Base-by-base conservation (phyloP, 164 flowering plant species). In the Magnolia sinica region DNA sequence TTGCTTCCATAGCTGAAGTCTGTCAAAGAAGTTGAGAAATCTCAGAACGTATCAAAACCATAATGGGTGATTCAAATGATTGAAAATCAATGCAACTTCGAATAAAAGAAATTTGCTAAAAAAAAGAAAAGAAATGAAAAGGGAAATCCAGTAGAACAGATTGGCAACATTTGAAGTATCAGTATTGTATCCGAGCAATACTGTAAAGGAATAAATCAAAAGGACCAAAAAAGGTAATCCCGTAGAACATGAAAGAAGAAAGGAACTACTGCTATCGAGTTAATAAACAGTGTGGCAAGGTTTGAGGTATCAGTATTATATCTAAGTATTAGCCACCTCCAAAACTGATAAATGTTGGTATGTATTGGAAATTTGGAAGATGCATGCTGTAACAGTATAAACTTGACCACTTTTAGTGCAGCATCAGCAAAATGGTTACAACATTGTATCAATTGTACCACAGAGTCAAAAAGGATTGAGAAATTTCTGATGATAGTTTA, bases 1-100 rank as follows among this genome's bases (percentile, higher is more conserved):
- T 65, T 87, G 79, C 97, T 88, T 80, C 92, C 99, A 8, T 71
- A 68, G 80, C 95, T 89, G 0, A 81, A 45, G 27, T 78, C 98
- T 95, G 87, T 66, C 27, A 74, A 19, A 74, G 10, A 74, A 81
- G 49, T 22, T 18, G 19, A 73, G 52, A 68, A 64, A 10, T 23
- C 76, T 68, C 45, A 70, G 68, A 65, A 55, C 19, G 7, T 1
- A 9, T 59, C 52, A 20, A 52, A 68, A 50, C 19, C 37, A n/a
- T 50, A 2, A 78, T 0, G 10, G 16, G 66, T 52, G 45, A 63
- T 58, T 31, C 50, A 9, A 52, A 73, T 18, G 59, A 50, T 31
- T 50, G 11, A 72, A 64, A 10, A 50, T 61, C 50, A 9, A 23
- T 23, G 23, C 52, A 37, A 19, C 19, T 55, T 24, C 50, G 2